Percentiles rank a stretch among this genome's conserved stretches.
Evolutionary conservation across 2,329 filamentous ascomycete species (phyloP).

Genomic region (Fusarium buharicum): DNA sequence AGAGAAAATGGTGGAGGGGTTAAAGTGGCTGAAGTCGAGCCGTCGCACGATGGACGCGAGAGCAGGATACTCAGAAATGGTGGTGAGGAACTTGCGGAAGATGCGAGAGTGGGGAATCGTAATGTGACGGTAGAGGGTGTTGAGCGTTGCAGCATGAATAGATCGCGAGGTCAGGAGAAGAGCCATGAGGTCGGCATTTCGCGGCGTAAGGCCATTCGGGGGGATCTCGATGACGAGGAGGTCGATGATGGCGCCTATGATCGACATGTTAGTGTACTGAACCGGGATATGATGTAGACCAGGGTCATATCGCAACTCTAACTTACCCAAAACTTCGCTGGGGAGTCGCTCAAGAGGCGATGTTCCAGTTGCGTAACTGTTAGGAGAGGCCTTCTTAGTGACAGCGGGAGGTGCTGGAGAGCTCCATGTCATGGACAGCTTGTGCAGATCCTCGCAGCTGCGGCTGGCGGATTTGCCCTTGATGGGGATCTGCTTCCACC

Average conservation of each 20-base stretch:
- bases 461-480: conserved; percentile 68
- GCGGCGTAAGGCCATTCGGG: conserved; percentile 76
- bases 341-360: conserved; percentile 75
- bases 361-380: conserved; percentile 55
- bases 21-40: conserved; percentile 87
- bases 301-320: conserved; percentile 12
- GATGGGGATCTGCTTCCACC: conserved; percentile 71
- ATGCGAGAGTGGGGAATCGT: conserved; percentile 85
- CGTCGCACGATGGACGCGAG: conserved; percentile 81
- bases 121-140: conserved; percentile 80
- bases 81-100: conserved; percentile 82
- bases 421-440: conserved; percentile 66
- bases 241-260: conserved; percentile 76
- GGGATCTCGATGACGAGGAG: conserved; percentile 77
- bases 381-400: conserved; percentile 41
- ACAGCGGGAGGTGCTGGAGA: conserved; percentile 50
- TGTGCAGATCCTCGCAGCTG: conserved; percentile 69
- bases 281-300: conserved; percentile 22
- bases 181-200: conserved; percentile 81
- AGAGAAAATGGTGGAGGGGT: conserved; percentile 79
- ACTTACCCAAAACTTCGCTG: conserved; percentile 75
- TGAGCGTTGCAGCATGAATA: conserved; percentile 76
- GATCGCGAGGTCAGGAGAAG: conserved; percentile 80
- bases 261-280: conserved; percentile 38
- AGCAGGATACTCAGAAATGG: conserved; percentile 72